Percentiles rank a stretch among this genome's conserved stretches.
Evolutionary conservation across 805 yeast species (phyloP).

Genomic region (Maudiozyma pseudohumilis): DNA sequence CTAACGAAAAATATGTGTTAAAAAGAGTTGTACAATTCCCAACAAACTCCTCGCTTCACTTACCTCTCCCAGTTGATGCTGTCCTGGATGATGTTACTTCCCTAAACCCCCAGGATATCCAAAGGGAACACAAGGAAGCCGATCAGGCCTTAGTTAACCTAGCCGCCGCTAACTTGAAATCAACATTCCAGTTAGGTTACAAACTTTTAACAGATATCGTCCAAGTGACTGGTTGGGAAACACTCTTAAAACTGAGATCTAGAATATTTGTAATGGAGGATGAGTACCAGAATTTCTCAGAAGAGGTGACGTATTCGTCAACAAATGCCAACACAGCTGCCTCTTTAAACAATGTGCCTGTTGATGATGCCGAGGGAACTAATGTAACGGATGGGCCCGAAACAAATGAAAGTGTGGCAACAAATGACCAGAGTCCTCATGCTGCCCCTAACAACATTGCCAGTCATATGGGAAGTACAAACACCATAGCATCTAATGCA

Average conservation of each 20-base stretch:
- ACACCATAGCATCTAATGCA: conserved; percentile 12
- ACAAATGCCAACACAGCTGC: conserved; percentile 6
- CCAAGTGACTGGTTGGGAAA: conserved; percentile 66
- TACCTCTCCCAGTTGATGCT: conserved; percentile 71
- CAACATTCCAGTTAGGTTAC: conserved; percentile 49
- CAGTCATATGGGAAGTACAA: background rate
- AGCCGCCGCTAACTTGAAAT: conserved; percentile 60
- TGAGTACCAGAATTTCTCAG: conserved; percentile 35
- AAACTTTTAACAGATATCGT: conserved; percentile 54
- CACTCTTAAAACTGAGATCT: conserved; percentile 46
- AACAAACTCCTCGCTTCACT: conserved; percentile 37
- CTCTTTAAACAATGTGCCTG: conserved; percentile 1
- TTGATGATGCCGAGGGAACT: background rate
- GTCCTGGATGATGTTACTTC: conserved; percentile 58
- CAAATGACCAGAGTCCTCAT: background rate
- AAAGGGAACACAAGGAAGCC: conserved; percentile 52
- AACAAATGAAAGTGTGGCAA: background rate
- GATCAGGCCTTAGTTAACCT: conserved; percentile 52
- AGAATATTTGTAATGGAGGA: conserved; percentile 61
- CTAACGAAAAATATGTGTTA: conserved; percentile 54
- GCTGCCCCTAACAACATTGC: no score
- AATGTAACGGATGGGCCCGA: background rate
- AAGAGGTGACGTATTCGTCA: conserved; percentile 10
- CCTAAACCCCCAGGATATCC: conserved; percentile 55
- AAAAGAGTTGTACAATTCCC: conserved; percentile 46